Conservation (phyloP, 2,329 filamentous ascomycete genomes). For the Neonectria coccinea region DNA sequence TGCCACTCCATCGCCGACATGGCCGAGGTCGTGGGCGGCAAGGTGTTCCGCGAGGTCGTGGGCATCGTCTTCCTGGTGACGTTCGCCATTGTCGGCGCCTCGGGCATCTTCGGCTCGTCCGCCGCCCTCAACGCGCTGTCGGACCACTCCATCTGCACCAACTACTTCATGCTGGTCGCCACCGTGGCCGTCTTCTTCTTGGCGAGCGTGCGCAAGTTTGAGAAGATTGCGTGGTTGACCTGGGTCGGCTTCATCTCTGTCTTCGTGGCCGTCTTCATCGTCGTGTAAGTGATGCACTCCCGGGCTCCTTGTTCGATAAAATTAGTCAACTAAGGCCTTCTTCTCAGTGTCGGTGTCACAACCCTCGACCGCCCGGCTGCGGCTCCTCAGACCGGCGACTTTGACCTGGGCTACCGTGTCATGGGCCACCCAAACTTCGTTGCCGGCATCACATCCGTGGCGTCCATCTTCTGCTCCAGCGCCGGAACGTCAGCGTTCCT, state of each 20-base stretch:
- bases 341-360: constrained; percentile 64
- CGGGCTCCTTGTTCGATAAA: no score
- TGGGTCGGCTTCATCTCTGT: constrained; percentile 71
- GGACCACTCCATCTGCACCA: constrained; percentile 68
- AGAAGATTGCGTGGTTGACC: constrained; percentile 71
- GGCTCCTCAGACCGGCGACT: constrained; percentile 69
- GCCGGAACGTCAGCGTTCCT: constrained; percentile 71
- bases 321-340: not conserved
- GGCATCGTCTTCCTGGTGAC: constrained; percentile 68
- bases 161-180: constrained; percentile 67
- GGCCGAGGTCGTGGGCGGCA: constrained; percentile 66
- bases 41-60: constrained; percentile 62
- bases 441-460: constrained; percentile 67
- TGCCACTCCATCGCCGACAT: constrained; percentile 58
- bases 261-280: constrained; percentile 68
- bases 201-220: constrained; percentile 68
- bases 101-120: constrained; percentile 69
- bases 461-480: constrained; percentile 70
- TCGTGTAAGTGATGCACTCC: constrained; percentile 55
- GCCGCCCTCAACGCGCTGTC: constrained; percentile 71
- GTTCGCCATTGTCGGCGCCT: constrained; percentile 66
- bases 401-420: constrained; percentile 68
- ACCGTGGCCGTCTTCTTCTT: constrained; percentile 61
- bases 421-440: constrained; percentile 69
- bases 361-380: constrained; percentile 68